These are phyloP conservation scores for Cicer arietinum DNA, from an alignment of 306 rosid genomes.

Conservation along the genomic window DNA sequence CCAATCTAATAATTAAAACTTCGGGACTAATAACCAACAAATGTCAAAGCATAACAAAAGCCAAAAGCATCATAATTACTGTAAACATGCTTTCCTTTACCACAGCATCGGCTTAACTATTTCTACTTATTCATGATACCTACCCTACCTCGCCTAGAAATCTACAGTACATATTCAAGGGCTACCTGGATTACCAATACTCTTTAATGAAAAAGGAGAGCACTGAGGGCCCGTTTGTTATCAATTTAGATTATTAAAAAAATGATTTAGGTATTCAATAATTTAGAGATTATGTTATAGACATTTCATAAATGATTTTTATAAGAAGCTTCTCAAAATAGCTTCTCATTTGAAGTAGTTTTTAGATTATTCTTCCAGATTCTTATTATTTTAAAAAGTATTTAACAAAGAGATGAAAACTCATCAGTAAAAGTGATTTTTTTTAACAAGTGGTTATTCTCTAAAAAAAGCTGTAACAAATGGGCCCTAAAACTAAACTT, in stretches of 20 bases:
- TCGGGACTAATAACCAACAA: not conserved
- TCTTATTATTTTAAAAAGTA: no score
- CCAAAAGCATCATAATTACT: constrained; percentile 25
- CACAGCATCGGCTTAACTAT: constrained; percentile 36
- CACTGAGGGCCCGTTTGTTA: not conserved
- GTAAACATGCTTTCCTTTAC: constrained; percentile 19
- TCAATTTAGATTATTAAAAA: no score
- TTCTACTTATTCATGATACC: constrained; percentile 6
- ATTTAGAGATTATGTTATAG: no score
- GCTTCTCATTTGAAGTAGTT: no score
- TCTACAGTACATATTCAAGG: constrained; percentile 21
- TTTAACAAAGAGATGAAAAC: no score
- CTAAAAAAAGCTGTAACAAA: no score
- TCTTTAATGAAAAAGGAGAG: constrained; percentile 15
- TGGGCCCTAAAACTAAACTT: not conserved
- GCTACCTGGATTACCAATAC: constrained; percentile 8
- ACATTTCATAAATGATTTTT: no score
- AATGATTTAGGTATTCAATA: no score
- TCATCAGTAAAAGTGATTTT: no score
- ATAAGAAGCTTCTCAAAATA: no score
- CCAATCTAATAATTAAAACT: constrained; percentile 20
- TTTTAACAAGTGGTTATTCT: no score
- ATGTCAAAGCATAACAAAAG: constrained; percentile 22
- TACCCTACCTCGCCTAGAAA: constrained; percentile 15
- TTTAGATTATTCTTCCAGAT: no score